phyloP scores from a whole-genome alignment of 2,329 filamentous ascomycete species.

The Xylaria sp. region DNA sequence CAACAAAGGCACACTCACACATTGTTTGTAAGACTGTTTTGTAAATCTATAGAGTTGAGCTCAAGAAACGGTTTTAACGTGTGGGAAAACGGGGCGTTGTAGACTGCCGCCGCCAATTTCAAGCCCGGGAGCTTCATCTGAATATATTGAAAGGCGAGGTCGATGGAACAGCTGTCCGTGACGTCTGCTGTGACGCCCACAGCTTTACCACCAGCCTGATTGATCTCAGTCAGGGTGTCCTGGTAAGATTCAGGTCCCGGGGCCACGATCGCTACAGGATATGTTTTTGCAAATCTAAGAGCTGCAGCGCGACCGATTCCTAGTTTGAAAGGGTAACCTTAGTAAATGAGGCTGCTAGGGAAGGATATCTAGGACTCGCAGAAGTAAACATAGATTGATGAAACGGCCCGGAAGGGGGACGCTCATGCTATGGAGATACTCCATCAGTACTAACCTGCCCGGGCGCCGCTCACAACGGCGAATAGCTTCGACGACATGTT shows the following conservation, averaged over 20 bases:
- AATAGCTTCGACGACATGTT: constrained; percentile 62
- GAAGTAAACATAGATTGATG: background rate
- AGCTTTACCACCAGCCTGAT: constrained; percentile 29
- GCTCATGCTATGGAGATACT: background rate
- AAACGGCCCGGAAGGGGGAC: background rate
- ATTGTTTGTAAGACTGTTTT: constrained; percentile 58
- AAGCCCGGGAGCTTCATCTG: constrained; percentile 22
- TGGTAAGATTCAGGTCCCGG: constrained; percentile 28
- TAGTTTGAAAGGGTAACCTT: background rate
- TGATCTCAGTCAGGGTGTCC: constrained; percentile 28
- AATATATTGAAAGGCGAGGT: constrained; percentile 24
- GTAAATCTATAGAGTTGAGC: constrained; percentile 61
- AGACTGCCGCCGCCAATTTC: constrained; percentile 31
- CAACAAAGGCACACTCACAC: constrained; percentile 56
- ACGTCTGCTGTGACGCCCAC: constrained; percentile 30
- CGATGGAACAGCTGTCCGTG: constrained; percentile 21
- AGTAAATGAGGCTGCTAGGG: background rate
- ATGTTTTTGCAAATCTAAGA: constrained; percentile 33
- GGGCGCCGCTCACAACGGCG: constrained; percentile 76
- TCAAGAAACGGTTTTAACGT: constrained; percentile 69
- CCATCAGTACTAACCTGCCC: constrained; percentile 53
- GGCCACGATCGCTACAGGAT: constrained; percentile 32
- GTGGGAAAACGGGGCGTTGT: constrained; percentile 53
- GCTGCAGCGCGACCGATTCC: constrained; percentile 61
- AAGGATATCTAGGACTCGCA: background rate